Evolutionary conservation across 169 alveolate species (phyloP), one percentile per base, ranked within the genome.

Genomic region (Plasmodium gonderi): DNA sequence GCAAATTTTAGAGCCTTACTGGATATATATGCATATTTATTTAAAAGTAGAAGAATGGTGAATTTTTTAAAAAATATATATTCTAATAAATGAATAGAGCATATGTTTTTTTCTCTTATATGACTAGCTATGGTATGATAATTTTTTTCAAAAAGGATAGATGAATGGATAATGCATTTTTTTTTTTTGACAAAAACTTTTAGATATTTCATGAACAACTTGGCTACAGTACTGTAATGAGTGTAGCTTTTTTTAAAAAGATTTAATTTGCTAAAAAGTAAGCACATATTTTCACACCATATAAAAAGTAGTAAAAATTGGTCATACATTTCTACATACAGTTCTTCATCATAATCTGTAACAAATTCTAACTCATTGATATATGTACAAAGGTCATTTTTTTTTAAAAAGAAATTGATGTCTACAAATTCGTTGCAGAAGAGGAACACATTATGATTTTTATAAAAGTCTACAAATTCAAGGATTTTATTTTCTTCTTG

Each of bases 11-110:
- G 68, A 54, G 93, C 93, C 51, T 87, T 87, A 36, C 69, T 74
- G 14, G 93, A 87, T 6, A 87, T 40, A 45, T 87, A 75, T 14
- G 93, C 40, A 87, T 67, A 87, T 38, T 87, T 87, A 42, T 87
- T 87, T 87, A 87, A 87, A 76, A 75, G 68, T 14, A 87, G 87
- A 51, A 87, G 49, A 12, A 87, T 31, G 8, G 93, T 75, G 45
- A 87, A 54, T 51, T 87, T 75, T 87, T 87, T 87, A 87, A 75
- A 87, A 74, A 87, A 87, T 75, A 87, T 87, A 33, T 87, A 72
- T 40, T 87, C 93, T 78, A 87, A 76, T 76, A 87, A 75, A 44
- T 87, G 93, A 14, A 87, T 49, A 45, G 93, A 87, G 20, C 93
- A 87, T 33, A 87, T 74, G 67, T 87, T 54, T 45, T 68, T 87